Percentiles rank a stretch among this genome's conserved stretches.
Conservation (phyloP, 495 filamentous ascomycete genomes). For the Pseudomonodictys pantanalensis region DNA sequence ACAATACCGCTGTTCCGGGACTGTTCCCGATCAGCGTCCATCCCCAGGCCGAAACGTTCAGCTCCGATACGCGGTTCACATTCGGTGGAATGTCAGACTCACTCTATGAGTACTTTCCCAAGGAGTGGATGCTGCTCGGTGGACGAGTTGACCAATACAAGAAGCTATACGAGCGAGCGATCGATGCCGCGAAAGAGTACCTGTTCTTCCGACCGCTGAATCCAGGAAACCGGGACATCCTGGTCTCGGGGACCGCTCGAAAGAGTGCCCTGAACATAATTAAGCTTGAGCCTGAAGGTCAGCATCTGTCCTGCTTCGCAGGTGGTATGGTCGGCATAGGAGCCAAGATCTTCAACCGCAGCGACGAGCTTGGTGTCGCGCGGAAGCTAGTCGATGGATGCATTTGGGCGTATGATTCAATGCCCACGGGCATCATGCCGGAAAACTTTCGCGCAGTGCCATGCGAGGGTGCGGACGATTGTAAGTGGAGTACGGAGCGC, state of each 20-base stretch:
- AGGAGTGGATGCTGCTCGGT: conserved; percentile 76
- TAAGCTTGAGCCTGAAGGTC: conserved; percentile 56
- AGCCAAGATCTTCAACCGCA: conserved; percentile 73
- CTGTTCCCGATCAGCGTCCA: conserved; percentile 50
- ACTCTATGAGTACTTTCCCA: conserved; percentile 92
- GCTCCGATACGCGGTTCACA: conserved; percentile 37
- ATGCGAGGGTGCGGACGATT: conserved; percentile 51
- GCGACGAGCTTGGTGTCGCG: conserved; percentile 77
- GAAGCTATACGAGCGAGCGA: conserved; percentile 70
- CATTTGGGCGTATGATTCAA: conserved; percentile 86
- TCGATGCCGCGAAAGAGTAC: conserved; percentile 66
- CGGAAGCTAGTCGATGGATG: conserved; percentile 85
- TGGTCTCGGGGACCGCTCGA: conserved; percentile 59
- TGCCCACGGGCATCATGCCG: conserved; percentile 75
- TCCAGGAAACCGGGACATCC: conserved; percentile 68
- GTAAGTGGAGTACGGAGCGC: conserved; percentile 54
- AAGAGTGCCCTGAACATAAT: conserved; percentile 37
- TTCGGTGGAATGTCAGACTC: conserved; percentile 87
- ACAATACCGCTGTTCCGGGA: conserved; percentile 69
- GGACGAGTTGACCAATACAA: conserved; percentile 77
- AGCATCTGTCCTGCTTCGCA: conserved; percentile 83
- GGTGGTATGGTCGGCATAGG: conserved; percentile 93
- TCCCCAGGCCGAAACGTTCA: conserved; percentile 1
- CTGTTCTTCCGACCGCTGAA: conserved; percentile 85
- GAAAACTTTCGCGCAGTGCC: conserved; percentile 65